Evolutionary conservation across 1,139 yeast genomes (phyloP).

Genomic region (Zhuliangozyma blackwelliae): DNA sequence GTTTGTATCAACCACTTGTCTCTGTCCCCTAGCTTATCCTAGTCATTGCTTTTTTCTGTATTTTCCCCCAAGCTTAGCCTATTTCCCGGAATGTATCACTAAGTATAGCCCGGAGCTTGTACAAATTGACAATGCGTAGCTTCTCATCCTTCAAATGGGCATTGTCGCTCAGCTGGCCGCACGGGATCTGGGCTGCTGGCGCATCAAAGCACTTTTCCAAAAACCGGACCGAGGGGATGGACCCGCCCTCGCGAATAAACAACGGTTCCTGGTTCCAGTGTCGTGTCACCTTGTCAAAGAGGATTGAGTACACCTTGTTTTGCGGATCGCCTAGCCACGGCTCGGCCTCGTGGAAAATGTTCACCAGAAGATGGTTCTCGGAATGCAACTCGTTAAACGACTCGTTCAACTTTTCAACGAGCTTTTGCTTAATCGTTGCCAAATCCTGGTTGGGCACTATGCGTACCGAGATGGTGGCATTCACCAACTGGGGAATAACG

Average conservation of each 20-base stretch:
- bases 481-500: slow-evolving; percentile 79
- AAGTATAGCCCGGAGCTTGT: slow-evolving; percentile 67
- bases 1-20: background rate
- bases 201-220: slow-evolving; percentile 79
- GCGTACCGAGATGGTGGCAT: slow-evolving; percentile 74
- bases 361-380: slow-evolving; percentile 55
- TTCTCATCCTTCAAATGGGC: slow-evolving; percentile 91
- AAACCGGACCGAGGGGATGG: slow-evolving; percentile 85
- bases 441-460: slow-evolving; percentile 86
- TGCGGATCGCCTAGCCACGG: slow-evolving; percentile 93
- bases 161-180: slow-evolving; percentile 93
- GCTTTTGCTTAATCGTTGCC: slow-evolving; percentile 47
- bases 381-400: slow-evolving; percentile 40
- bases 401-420: slow-evolving; percentile 42
- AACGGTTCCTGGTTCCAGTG: slow-evolving; percentile 76
- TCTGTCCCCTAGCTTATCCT: too few species aligned
- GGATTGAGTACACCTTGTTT: slow-evolving; percentile 65
- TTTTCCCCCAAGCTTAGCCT: too few species aligned
- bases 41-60: too few species aligned
- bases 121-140: slow-evolving; percentile 70
- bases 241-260: slow-evolving; percentile 92
- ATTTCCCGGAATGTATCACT: slow-evolving; percentile 47
- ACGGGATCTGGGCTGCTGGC: slow-evolving; percentile 92
- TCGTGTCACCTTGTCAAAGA: slow-evolving; percentile 52
- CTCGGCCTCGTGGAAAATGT: slow-evolving; percentile 79